Evolutionary conservation across 768 basidiomycete genomes (phyloP), one percentile per base, ranked within the genome.

Genomic region (Phanerochaete sordida): DNA sequence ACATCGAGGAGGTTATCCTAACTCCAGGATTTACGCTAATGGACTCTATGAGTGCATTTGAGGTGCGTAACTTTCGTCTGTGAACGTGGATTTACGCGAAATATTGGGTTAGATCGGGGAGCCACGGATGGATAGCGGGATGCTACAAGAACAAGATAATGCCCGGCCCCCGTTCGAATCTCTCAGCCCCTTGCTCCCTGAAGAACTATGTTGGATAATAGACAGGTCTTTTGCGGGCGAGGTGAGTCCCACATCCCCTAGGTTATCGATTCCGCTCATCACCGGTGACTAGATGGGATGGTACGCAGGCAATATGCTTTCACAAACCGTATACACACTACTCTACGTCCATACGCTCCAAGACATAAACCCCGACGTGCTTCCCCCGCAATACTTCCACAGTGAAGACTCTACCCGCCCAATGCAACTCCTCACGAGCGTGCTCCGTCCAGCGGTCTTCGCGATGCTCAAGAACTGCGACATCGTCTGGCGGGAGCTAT

Each of bases 1-100:
- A 81, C 30, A 75, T 80, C 0, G 85, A 84, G 13, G 78, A 79
- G 37, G 74, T 93, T 59, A 61, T 94, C 6, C 79, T 92, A 33
- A 85, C 84, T 66, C 81, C 86, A 0, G 84, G 81, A 30, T 88
- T 93, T 65, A 82, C 84, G 19, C 77, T 96, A 49, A 82, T 87
- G 62, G 95, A 98, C 62, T 87, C 93, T n/a, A 96, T 98, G 94
- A 90, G 90, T 65, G 91, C 93, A 15, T 85, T 97, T 57, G 90
- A 95, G 83, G 92, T 90, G 69, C 60, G 78, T 66, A 56, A 24
- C 23, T 2, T n/a, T n/a, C n/a, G 13, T 43, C 15, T 43, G 19
- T 7, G 1, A 52, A 28, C 59, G 58, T 45, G 56, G 37, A 57
- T 39, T n/a, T 55, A 12, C 39, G 23, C 6, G 23, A 23, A 33